phyloP scores from a whole-genome alignment of 106 monocot genomes.

The Amphibolis antarctica region DNA sequence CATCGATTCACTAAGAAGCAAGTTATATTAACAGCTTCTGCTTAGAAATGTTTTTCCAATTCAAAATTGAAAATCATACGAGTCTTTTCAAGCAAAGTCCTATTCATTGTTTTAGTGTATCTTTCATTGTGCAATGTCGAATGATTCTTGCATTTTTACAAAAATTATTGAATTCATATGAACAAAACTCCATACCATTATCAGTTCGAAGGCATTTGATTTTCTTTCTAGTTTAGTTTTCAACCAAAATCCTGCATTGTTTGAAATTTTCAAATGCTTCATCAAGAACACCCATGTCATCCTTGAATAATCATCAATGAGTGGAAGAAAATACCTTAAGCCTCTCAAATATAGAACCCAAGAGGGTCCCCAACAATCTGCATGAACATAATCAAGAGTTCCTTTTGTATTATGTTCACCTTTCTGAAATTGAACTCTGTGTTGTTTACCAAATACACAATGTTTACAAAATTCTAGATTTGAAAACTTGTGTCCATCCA shows the following conservation, averaged over 20 bases:
- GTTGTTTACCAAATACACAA: not conserved
- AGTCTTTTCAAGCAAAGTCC: not conserved
- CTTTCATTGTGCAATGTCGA: not conserved
- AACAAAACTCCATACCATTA: constrained; percentile 2
- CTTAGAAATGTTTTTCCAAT: not conserved
- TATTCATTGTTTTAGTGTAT: constrained; percentile 5
- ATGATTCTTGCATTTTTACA: not conserved
- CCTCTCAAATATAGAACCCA: not conserved
- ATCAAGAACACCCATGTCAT: not conserved
- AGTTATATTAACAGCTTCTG: not conserved
- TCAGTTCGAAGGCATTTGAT: not conserved
- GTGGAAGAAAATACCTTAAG: not conserved
- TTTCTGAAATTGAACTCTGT: not conserved
- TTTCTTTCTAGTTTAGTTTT: not conserved
- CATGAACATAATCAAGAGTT: not conserved
- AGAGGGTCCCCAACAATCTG: not conserved
- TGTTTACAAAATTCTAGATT: not conserved
- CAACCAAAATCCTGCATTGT: not conserved
- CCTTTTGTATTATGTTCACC: not conserved
- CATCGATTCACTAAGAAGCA: not conserved
- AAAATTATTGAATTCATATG: not conserved
- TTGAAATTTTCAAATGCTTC: not conserved
- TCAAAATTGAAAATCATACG: not conserved
- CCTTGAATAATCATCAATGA: not conserved
- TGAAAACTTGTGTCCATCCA: not conserved